These are phyloP conservation scores for Viscum album DNA, from an alignment of 177 flowering plant genomes.

Conservation along the genomic window DNA sequence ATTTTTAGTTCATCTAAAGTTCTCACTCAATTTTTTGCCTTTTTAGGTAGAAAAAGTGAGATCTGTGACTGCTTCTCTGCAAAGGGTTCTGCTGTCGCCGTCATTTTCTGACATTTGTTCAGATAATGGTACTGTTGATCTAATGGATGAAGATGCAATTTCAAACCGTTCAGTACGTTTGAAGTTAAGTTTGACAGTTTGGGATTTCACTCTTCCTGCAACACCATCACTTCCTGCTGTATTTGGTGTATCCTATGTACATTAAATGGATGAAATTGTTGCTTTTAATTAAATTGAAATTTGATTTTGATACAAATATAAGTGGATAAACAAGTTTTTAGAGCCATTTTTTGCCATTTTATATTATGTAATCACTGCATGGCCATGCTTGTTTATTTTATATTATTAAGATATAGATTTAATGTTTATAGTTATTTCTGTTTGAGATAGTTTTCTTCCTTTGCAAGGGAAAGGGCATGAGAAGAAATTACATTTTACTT, in stretches of 20 bases:
- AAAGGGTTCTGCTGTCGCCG: conserved; percentile 52
- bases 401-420: too few relatives aligned
- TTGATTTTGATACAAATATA: too few relatives aligned
- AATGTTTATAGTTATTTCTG: too few relatives aligned
- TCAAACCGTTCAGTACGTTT: conserved; percentile 55
- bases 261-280: too few relatives aligned
- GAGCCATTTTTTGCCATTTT: too few relatives aligned
- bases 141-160: conserved; percentile 85
- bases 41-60: conserved; percentile 65
- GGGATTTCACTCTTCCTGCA: conserved; percentile 75
- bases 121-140: conserved; percentile 59
- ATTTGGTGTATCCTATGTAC: conserved; percentile 91
- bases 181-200: conserved; percentile 71
- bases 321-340: too few relatives aligned
- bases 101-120: conserved; percentile 51
- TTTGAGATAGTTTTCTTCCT: too few relatives aligned
- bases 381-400: too few relatives aligned
- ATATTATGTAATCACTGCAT: too few relatives aligned
- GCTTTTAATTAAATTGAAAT: too few relatives aligned
- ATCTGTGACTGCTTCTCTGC: conserved; percentile 51
- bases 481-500: too few relatives aligned
- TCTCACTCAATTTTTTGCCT: conserved; percentile 13
- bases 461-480: too few relatives aligned
- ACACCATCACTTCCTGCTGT: conserved; percentile 98
- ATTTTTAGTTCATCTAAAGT: conserved; percentile 5